Conservation (phyloP, 176 grass and related monocot genomes). For the Oryza coarctata region DNA sequence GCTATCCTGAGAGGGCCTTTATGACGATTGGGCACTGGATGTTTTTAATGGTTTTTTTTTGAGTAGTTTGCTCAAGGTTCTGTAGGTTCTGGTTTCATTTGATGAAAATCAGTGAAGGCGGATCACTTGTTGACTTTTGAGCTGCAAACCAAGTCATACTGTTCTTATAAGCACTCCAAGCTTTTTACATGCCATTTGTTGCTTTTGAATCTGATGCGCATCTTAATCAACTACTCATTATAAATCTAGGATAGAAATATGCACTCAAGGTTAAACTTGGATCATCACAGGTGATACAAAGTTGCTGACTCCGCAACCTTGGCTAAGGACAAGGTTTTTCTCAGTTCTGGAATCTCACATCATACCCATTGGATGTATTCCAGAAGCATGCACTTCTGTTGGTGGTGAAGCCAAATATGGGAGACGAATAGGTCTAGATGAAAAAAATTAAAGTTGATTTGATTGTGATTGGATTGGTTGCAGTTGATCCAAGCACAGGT, state of each 20-base stretch:
- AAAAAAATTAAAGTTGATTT: conserved; percentile 82
- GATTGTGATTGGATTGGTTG: conserved; percentile 85
- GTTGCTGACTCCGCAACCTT: conserved; percentile 89
- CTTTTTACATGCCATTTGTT: background rate
- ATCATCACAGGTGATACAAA: conserved; percentile 68
- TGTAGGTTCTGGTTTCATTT: background rate
- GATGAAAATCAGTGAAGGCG: background rate
- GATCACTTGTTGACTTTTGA: background rate
- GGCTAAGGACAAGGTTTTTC: conserved; percentile 87
- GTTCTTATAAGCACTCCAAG: background rate
- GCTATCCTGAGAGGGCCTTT: background rate
- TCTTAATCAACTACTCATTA: conserved; percentile 2
- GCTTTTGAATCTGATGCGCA: background rate
- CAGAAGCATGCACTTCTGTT: conserved; percentile 92
- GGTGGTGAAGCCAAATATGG: conserved; percentile 91
- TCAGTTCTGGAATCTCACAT: conserved; percentile 70
- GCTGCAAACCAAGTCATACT: conserved; percentile 6
- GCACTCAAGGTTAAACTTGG: conserved; percentile 6
- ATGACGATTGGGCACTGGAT: background rate
- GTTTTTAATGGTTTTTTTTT: background rate
- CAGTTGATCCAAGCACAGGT: conserved; percentile 91
- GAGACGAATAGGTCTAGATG: conserved; percentile 73
- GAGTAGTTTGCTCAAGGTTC: background rate
- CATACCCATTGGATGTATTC: conserved; percentile 57
- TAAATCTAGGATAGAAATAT: background rate